Evolutionary conservation across 306 rosid genomes (phyloP), one percentile per base, ranked within the genome.

Genomic region (Prunus mume): DNA sequence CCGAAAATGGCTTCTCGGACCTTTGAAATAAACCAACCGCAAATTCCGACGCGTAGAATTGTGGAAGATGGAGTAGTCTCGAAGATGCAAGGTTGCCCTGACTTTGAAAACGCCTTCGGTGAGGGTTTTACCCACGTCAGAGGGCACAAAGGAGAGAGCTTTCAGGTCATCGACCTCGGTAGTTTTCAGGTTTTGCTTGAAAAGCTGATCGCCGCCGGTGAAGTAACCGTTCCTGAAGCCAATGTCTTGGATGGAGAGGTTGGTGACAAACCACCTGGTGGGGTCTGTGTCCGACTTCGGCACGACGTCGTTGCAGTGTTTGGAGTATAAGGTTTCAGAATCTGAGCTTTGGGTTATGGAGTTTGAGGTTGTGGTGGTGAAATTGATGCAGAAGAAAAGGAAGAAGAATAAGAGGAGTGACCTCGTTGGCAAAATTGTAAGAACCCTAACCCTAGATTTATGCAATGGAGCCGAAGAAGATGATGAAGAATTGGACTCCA

Each of bases 181-280:
- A 22, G 65, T 24, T 22, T 32, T 63, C 12, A 57, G n/a, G 69
- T 86, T 77, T 65, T 12, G 60, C n/a, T 80, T 81, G 83, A 91
- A 76, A 19, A 90, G 55, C 15, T 67, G 86, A 46, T 79, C 86
- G 61, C 96, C 96, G 57, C 94, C 96, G 52, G 84, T 30, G 88
- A 90, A 90, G 82, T 77, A 91, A 0, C 87, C 90, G 38, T 27
- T 68, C 46, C 72, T 74, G 70, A 90, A 78, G 6, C 41, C 83
- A 54, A 88, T 80, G 34, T 78, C 65, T 3, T 63, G 65, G 55
- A 55, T 15, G 57, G 72, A 22, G 74, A 58, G 32, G 50, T 3
- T 24, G 45, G 76, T 43, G 56, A 18, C 74, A 79, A 41, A 38
- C 19, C 28, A 75, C 12, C 67, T 20, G n/a, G 66, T 47, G 71